Conservation (phyloP, 768 basidiomycete genomes). For the Amanita subjunquillea region DNA sequence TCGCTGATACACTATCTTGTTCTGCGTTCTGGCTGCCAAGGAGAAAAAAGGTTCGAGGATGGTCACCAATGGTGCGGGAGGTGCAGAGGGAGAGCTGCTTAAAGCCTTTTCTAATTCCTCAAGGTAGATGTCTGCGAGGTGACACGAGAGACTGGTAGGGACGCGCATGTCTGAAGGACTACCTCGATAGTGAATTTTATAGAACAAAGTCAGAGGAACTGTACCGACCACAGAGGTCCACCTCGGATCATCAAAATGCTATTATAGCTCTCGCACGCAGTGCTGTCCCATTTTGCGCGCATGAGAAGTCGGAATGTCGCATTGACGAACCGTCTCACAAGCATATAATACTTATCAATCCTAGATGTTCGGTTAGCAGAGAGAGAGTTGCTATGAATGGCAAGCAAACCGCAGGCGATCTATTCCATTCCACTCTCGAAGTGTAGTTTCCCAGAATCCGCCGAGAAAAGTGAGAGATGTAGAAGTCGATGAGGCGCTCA, state of each 20-base stretch:
- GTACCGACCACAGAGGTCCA: conserved; percentile 76
- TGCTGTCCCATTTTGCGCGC: conserved; percentile 55
- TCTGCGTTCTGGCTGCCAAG: conserved; percentile 60
- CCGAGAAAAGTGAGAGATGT: conserved; percentile 67
- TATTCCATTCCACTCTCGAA: conserved; percentile 90
- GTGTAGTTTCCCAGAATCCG: conserved; percentile 87
- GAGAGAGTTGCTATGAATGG: conserved; percentile 6
- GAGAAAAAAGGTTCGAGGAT: conserved; percentile 55
- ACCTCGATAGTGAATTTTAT: conserved; percentile 5
- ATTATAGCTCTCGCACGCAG: conserved; percentile 50
- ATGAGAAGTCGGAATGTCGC: conserved; percentile 76
- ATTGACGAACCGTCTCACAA: conserved; percentile 81
- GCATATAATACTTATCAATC: conserved; percentile 96
- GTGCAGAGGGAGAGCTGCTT: conserved; percentile 31
- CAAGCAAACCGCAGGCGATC: conserved; percentile 71
- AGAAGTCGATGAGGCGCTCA: conserved; percentile 49
- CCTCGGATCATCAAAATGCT: conserved; percentile 51
- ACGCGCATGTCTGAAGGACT: conserved; percentile 67
- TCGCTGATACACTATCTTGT: conserved; percentile 60
- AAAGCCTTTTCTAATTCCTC: conserved; percentile 77
- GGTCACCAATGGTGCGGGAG: conserved; percentile 27
- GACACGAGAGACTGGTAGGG: conserved; percentile 71
- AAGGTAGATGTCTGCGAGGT: conserved; percentile 82
- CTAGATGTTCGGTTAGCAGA: conserved; percentile 26
- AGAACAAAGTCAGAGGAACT: conserved; percentile 10